Percentiles rank a stretch among this genome's conserved stretches.
These are phyloP conservation scores for Suillus cothurnatus DNA, from an alignment of 768 basidiomycete species.

Conservation along the genomic window DNA sequence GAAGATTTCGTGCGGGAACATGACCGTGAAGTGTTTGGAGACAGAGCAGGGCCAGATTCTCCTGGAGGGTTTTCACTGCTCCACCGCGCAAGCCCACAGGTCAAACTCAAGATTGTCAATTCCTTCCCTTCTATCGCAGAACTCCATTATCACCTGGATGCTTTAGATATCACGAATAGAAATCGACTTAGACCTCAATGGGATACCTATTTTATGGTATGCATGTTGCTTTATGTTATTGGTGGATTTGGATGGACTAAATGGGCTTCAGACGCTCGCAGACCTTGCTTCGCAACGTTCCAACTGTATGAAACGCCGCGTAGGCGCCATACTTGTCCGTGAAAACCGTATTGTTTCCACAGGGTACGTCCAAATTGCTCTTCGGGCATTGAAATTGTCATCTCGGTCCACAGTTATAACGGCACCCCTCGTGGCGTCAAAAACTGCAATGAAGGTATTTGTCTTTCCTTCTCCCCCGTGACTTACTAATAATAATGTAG, in stretches of 20 bases:
- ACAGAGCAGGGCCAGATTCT: slow-evolving; percentile 16
- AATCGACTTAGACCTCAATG: slow-evolving; percentile 85
- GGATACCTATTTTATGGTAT: slow-evolving; percentile 98
- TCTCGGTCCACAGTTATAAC: slow-evolving; percentile 67
- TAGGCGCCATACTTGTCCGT: slow-evolving; percentile 91
- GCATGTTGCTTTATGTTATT: slow-evolving; percentile 16
- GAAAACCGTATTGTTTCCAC: slow-evolving; percentile 79
- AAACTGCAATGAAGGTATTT: slow-evolving; percentile 67
- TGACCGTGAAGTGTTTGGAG: slow-evolving; percentile 71
- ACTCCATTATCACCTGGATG: slow-evolving; percentile 65
- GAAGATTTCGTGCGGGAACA: slow-evolving; percentile 76
- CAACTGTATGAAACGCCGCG: slow-evolving; percentile 97
- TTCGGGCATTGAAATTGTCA: slow-evolving; percentile 6
- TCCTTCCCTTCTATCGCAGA: slow-evolving; percentile 54
- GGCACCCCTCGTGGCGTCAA: slow-evolving; percentile 89
- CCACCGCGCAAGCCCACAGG: slow-evolving; percentile 39
- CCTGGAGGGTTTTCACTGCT: slow-evolving; percentile 18
- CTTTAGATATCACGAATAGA: slow-evolving; percentile 66
- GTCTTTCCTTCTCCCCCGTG: slow-evolving; percentile 11
- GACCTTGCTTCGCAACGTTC: slow-evolving; percentile 86
- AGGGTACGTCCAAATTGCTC: slow-evolving; percentile 49
- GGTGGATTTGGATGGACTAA: slow-evolving; percentile 12
- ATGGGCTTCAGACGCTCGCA: slow-evolving; percentile 68
- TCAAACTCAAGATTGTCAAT: slow-evolving; percentile 66
- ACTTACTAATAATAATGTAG: slow-evolving; percentile 67